Evolutionary conservation across 768 basidiomycete species (phyloP), one percentile per base, ranked within the genome.

Genomic region (Amanita fuliginea): DNA sequence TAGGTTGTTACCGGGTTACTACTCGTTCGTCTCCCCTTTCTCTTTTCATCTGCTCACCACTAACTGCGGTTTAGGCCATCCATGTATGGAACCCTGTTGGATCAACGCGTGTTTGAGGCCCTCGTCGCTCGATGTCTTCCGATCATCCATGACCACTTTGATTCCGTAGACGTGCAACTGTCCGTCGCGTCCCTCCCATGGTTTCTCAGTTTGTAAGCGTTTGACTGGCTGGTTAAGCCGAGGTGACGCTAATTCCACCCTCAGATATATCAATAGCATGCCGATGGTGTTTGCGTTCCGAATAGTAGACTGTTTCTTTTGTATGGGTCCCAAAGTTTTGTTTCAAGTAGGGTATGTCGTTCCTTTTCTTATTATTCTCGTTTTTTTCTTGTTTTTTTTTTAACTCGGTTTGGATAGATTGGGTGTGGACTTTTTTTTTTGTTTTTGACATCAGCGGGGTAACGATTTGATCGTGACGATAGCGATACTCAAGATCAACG

Each of bases 81-180:
- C 0, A 99, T 99, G 96, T 92, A 97, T 58, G 96, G 96, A 11
- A 99, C 96, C 0, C 76, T 99, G 9, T 80, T 99, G n/a, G 96
- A 99, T 62, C 96, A 99, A 63, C 78, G 93, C 16, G 96, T 99
- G 0, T 99, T 99, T 54, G 96, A 99, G 62, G 81, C 93, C 5
- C 75, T 99, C 28, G 94, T 98, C 6, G 76, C 84, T 49, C 79
- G 81, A 47, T 89, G 87, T 68, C 72, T 97, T 34, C 93, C 93
- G 3, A 86, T 95, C 58, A 89, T 99, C 56, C 84, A 94, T 56
- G 91, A 96, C 24, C 89, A 98, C 63, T 96, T 97, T 68, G 74
- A 77, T 56, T 71, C 64, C 13, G 91, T 95, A 30, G 95, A 99
- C 58, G 94, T 99, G 6, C 95, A 98, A 57, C 78, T 99, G 13